phyloP scores from a whole-genome alignment of 1,284 basidiomycete genomes.

The Austroboletus olivaceoglutinosus region DNA sequence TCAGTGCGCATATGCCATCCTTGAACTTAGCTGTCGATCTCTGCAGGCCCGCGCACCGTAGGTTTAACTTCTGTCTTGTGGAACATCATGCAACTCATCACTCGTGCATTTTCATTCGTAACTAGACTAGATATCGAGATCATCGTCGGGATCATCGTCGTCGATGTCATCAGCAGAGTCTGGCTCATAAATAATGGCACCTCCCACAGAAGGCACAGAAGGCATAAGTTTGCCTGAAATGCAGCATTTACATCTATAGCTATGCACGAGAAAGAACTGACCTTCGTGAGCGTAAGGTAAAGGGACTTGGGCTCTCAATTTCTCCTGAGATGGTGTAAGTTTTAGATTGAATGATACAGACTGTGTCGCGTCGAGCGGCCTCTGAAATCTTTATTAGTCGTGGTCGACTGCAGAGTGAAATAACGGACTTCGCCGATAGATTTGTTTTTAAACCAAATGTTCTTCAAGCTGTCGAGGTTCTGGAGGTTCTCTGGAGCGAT shows the following conservation, averaged over 20 bases:
- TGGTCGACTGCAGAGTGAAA: not conserved
- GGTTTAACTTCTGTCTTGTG: constrained; percentile 23
- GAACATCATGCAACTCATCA: no score
- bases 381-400: constrained; percentile 26
- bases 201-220: constrained; percentile 17
- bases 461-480: constrained; percentile 48
- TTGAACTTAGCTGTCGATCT: not conserved
- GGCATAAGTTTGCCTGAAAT: constrained; percentile 27
- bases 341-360: constrained; percentile 81
- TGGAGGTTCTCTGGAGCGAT: constrained; percentile 44
- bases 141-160: constrained; percentile 88
- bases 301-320: constrained; percentile 75
- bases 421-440: constrained; percentile 41
- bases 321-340: constrained; percentile 82
- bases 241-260: constrained; percentile 1
- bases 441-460: constrained; percentile 43
- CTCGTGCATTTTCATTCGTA: no score
- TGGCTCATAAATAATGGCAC: constrained; percentile 69
- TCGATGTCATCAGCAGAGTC: constrained; percentile 88
- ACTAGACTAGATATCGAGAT: constrained; percentile 68
- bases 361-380: constrained; percentile 54
- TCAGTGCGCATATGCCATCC: no score
- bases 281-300: constrained; percentile 86
- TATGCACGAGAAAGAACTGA: constrained; percentile 26
- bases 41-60: constrained; percentile 13